Base-by-base conservation (phyloP, 2,329 filamentous ascomycete species). In the Venturia pyrina region DNA sequence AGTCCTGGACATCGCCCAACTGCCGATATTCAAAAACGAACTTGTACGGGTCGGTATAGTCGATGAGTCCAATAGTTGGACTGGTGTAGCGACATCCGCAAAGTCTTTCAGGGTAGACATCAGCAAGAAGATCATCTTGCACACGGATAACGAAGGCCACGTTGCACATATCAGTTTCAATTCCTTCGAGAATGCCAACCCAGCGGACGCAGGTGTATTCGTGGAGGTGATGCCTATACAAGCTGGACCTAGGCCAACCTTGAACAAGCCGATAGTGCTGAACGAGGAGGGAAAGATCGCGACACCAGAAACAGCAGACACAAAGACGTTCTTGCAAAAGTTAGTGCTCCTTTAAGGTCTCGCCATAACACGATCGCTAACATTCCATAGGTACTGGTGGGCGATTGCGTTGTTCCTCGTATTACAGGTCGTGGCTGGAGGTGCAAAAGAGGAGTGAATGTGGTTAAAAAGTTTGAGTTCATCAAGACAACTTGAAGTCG, bases 221-320 rank as follows among this genome's bases (percentile, higher is more conserved):
- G 61, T 66, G 40, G 65, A 66, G 46, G 46, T 66, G 17, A 44
- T 57, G 40, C 41, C 62, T 62, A 74, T 74, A 61, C 70, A 68
- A 59, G 69, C 69, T 24, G 80, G 79, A 1, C 77, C 78, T 0
- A 74, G 75, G 68, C 78, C 79, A 11, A 71, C 74, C 5, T 69
- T 82, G 71, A 82, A 85, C 67, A 84, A 80, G 60, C 83, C 84
- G 0, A 80, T 84, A 63, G 75, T 83, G 64, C 76, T 84, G 68
- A 85, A 84, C 70, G 80, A 82, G 37, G 78, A 81, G 61, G 85
- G 86, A 0, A 79, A 77, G 68, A 78, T 86, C 62, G 78, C 73
- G 19, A 72, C 75, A 5, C 71, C 67, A 24, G 74, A 78, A 69
- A 78, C 80, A 71, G 75, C 75, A 10, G 78, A 82, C 6, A 77